Evolutionary conservation across 1,284 basidiomycete species (phyloP), one percentile per base, ranked within the genome.

Genomic region (Nidula niveotomentosa): DNA sequence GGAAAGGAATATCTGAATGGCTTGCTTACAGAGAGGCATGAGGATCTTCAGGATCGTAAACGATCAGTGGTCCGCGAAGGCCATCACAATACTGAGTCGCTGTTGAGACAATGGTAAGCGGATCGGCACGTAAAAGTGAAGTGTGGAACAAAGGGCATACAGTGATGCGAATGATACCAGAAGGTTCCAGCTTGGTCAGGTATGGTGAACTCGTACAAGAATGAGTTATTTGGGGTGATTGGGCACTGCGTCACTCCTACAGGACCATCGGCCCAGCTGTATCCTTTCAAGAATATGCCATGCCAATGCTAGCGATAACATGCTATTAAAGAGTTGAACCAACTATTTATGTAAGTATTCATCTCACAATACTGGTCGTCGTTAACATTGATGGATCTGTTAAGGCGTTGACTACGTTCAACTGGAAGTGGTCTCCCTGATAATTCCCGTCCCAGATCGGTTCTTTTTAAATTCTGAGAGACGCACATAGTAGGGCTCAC

Each of bases 131-230:
- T 33, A 33, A 33, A 8, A 9, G 8, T 4, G 12, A 30, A 33
- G 3, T 12, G 8, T 49, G 9, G 48, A 35, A 46, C 4, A 12
- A 10, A 13, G 45, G 18, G 17, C 58, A 15, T 56, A 62, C 64
- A 69, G 49, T 66, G 70, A 59, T 77, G 76, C 4, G 74, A 75
- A 52, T 76, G 76, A 53, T 75, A 78, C 75, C 75, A 76, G 56
- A 62, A 76, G 7, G 76, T 79, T 12, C 76, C 75, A 36, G 68
- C 63, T 62, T 76, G 76, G 53, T 66, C 61, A 33, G 57, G 60
- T 10, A 63, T 62, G 7, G 43, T 53, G 61, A 69, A 72, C 13
- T 65, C 52, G 53, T 79, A 70, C 2, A 65, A 52, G 56, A 73
- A 72, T 2, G 60, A 64, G 43, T 65, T 35, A 4, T 57, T 57